Base-by-base conservation (phyloP, 2,329 filamentous ascomycete species). In the Acrocalymma vagum region DNA sequence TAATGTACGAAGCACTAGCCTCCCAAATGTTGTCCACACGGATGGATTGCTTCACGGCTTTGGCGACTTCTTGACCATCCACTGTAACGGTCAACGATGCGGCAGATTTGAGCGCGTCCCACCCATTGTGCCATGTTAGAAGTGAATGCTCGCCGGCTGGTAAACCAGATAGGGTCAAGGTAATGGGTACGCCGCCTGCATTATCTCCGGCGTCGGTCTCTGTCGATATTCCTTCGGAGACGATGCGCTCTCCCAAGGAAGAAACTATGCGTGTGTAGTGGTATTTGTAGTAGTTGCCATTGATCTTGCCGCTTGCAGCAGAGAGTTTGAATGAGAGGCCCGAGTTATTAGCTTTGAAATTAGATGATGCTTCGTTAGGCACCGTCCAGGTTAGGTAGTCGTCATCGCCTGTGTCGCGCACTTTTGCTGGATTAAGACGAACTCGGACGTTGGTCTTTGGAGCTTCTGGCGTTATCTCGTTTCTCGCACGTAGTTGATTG, bases 21-120 rank as follows among this genome's bases (percentile, higher is more conserved):
- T 67, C 55, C 62, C 62, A 69, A 11, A 67, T 55, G 31, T 63
- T 68, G 39, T 65, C 61, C 3, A 53, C 44, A 3, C 63, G 62
- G 13, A 59, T 35, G n/a, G 55, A 47, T 34, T 69, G 53, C 25
- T 42, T 38, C 18, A 55, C 9, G 9, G 5, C 28, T 13, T 13
- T 41, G 3, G 39, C 44, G 13, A 18, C 24, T 13, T 48, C 31
- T 23, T 52, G 39, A 3, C 62, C 62, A 35, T 62, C 51, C 2
- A 58, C 59, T 3, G 53, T 45, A n/a, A 67, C 42, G 6, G 48
- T 46, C 2, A 67, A 33, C 5, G 42, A 45, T 6, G 62, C 56
- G 2, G 48, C 42, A n/a, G 33, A 18, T 7, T 42, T 33, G 16
- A 65, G 29, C 5, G 42, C 42, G 26, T 67, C 62, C 63, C 63